Evolutionary conservation across 2,329 filamentous ascomycete species (phyloP).

Genomic region (Aspergillus sp.): DNA sequence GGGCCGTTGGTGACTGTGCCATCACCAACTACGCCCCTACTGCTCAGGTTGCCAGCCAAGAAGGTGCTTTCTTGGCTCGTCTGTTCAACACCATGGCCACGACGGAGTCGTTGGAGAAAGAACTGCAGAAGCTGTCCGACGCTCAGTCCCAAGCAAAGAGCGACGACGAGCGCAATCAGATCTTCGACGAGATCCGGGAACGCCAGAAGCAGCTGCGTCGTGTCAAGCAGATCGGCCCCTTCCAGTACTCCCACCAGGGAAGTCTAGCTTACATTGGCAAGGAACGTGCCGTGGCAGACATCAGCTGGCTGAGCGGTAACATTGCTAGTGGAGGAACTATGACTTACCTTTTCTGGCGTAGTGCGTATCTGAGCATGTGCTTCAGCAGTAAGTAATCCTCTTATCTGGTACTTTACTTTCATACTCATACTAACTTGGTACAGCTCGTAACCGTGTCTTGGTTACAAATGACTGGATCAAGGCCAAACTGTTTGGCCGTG

Average conservation of each 20-base stretch:
- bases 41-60: slow-evolving; percentile 90
- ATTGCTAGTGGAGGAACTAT: slow-evolving; percentile 85
- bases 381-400: slow-evolving; percentile 76
- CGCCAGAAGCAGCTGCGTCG: slow-evolving; percentile 79
- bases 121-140: slow-evolving; percentile 61
- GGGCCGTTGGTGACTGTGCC: slow-evolving; percentile 95
- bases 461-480: slow-evolving; percentile 95
- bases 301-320: slow-evolving; percentile 95
- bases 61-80: slow-evolving; percentile 87
- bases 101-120: slow-evolving; percentile 70
- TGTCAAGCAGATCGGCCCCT: slow-evolving; percentile 91
- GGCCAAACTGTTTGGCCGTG: slow-evolving; percentile 91
- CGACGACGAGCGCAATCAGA: slow-evolving; percentile 49
- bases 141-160: slow-evolving; percentile 60
- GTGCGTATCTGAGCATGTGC: slow-evolving; percentile 98
- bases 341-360: slow-evolving; percentile 98
- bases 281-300: slow-evolving; percentile 94
- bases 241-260: slow-evolving; percentile 97
- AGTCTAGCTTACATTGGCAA: slow-evolving; percentile 95
- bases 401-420: slow-evolving; percentile 1
- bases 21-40: slow-evolving; percentile 96
- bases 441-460: slow-evolving; percentile 86
- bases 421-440: slow-evolving; percentile 9
- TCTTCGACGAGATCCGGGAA: slow-evolving; percentile 70
- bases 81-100: slow-evolving; percentile 99